Evolutionary conservation across 208 protist genomes (phyloP).

Genomic region (Wallacemonas sp.): DNA sequence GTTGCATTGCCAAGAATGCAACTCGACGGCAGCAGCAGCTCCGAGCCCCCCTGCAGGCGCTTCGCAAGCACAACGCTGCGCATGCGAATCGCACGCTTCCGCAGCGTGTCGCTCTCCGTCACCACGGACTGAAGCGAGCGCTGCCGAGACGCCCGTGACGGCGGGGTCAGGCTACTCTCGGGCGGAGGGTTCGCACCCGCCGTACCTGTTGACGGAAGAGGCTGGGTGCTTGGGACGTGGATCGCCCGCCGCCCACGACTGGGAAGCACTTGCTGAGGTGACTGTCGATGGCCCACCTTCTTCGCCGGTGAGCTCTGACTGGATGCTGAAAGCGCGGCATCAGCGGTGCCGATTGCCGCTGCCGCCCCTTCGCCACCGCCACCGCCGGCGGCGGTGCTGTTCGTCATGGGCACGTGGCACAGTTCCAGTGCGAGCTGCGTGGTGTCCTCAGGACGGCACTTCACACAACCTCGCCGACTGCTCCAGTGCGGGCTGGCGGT

Average conservation of each 20-base stretch:
- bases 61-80: slow-evolving; percentile 44
- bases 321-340: no score
- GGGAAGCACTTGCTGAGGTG: background rate
- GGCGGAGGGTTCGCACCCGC: background rate
- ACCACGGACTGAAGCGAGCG: slow-evolving; percentile 3
- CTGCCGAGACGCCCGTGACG: slow-evolving; percentile 4
- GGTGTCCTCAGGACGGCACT: slow-evolving; percentile 12
- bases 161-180: background rate
- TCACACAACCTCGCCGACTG: background rate
- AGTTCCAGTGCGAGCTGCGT: slow-evolving; percentile 53
- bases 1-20: slow-evolving; percentile 41
- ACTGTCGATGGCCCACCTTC: background rate
- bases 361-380: background rate
- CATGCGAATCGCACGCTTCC: background rate
- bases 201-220: background rate
- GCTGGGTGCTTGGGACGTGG: slow-evolving; percentile 3
- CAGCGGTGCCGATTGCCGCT: no score
- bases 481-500: slow-evolving; percentile 3
- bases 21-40: slow-evolving; percentile 66
- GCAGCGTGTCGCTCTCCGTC: slow-evolving; percentile 6
- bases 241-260: background rate
- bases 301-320: background rate
- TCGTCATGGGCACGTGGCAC: slow-evolving; percentile 29
- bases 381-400: background rate
- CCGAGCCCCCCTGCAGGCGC: slow-evolving; percentile 52